Conservation (phyloP, 331 rosid species). For the Telfairia occidentalis region DNA sequence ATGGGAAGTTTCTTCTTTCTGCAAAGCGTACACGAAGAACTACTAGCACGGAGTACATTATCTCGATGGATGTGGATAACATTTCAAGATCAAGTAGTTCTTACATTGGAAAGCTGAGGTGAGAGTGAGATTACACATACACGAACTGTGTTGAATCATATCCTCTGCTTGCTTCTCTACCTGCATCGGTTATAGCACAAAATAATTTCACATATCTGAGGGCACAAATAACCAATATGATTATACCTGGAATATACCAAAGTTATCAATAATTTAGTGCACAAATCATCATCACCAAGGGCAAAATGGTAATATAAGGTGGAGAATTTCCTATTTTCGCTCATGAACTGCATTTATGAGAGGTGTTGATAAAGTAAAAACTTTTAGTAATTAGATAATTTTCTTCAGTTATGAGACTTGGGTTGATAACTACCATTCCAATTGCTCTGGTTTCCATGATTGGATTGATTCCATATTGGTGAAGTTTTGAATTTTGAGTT, state of each 20-base stretch:
- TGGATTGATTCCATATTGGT: background rate
- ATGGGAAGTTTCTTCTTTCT: constrained; percentile 87
- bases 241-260: too few species aligned
- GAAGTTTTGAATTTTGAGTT: background rate
- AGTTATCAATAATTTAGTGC: too few species aligned
- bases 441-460: background rate
- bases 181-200: background rate
- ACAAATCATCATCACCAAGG: too few species aligned
- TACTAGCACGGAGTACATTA: constrained; percentile 72
- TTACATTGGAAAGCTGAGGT: constrained; percentile 82
- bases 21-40: constrained; percentile 78
- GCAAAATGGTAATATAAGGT: background rate
- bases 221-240: background rate
- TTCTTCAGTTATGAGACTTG: background rate
- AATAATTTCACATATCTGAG: background rate
- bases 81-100: constrained; percentile 78
- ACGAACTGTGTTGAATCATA: background rate
- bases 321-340: background rate
- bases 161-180: background rate
- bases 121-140: constrained; percentile 23
- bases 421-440: background rate
- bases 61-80: constrained; percentile 79
- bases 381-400: background rate
- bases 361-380: background rate
- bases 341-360: background rate